Conservation (phyloP, 2,329 filamentous ascomycete genomes). For the Beauveria asiatica region DNA sequence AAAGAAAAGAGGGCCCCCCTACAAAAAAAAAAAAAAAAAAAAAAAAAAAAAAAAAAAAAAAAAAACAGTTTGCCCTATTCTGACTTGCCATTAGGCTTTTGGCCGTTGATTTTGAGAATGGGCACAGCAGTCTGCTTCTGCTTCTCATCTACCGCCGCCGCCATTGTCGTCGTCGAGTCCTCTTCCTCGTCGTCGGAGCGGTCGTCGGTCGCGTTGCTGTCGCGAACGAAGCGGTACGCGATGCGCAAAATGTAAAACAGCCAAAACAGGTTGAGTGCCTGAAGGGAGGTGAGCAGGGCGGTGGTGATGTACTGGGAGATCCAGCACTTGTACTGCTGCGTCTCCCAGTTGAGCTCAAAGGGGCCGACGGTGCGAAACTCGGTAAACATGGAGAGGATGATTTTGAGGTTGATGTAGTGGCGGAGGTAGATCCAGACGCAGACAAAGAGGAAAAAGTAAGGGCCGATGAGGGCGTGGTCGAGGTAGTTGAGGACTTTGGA, state of each 20-base stretch:
- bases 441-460: conserved; percentile 80
- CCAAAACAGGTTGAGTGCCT: conserved; percentile 76
- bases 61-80: background rate
- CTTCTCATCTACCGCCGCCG: conserved; percentile 17
- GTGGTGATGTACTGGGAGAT: conserved; percentile 61
- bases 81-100: conserved; percentile 13
- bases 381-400: conserved; percentile 67
- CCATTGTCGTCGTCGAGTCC: conserved; percentile 34
- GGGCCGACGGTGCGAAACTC: conserved; percentile 68
- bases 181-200: conserved; percentile 62
- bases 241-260: conserved; percentile 70
- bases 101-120: conserved; percentile 10
- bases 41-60: background rate
- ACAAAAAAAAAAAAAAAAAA: too few species aligned
- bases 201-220: conserved; percentile 57
- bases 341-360: conserved; percentile 68
- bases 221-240: conserved; percentile 59
- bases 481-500: conserved; percentile 91
- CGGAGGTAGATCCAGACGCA: conserved; percentile 81
- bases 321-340: conserved; percentile 68
- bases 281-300: conserved; percentile 54
- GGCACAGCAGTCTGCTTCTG: conserved; percentile 9
- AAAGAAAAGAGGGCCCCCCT: too few species aligned
- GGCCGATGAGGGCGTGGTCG: conserved; percentile 66
- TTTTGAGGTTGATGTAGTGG: conserved; percentile 73